phyloP scores from a whole-genome alignment of 306 rosid species.

The Vachellia collinsii region DNA sequence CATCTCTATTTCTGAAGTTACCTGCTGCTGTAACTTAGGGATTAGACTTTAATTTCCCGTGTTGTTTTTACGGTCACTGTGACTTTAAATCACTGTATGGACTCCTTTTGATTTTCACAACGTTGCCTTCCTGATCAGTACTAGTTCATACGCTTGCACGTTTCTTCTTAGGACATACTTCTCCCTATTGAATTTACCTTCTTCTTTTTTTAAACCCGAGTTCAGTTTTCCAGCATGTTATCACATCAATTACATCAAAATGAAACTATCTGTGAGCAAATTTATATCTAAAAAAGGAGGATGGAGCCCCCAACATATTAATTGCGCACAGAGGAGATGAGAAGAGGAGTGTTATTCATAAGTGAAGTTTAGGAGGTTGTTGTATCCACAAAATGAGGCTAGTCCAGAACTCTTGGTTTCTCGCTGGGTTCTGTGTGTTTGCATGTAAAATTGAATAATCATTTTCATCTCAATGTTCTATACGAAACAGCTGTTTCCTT shows the following conservation, averaged over 20 bases:
- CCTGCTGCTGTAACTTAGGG: background rate
- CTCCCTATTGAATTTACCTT: background rate
- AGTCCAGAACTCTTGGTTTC: too few species aligned
- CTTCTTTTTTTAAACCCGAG: background rate
- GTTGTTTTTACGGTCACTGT: background rate
- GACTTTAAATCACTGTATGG: background rate
- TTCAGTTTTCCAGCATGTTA: background rate
- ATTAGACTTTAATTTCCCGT: background rate
- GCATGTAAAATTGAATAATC: too few species aligned
- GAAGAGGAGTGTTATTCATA: too few species aligned
- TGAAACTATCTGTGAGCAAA: background rate
- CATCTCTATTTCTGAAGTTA: conserved; percentile 60
- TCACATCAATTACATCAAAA: background rate
- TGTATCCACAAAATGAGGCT: too few species aligned
- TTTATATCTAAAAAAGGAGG: too few species aligned
- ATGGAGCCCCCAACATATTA: too few species aligned
- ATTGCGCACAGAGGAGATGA: too few species aligned
- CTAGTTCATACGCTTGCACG: background rate
- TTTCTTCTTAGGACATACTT: background rate
- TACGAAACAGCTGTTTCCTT: too few species aligned
- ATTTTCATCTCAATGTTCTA: too few species aligned
- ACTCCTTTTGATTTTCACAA: background rate
- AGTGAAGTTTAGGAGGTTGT: too few species aligned
- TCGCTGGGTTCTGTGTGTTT: too few species aligned
- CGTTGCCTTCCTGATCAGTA: background rate